These are phyloP conservation scores for Lichtheimia hyalospora DNA, from an alignment of 371 early-diverging fungal genomes.

Conservation along the genomic window DNA sequence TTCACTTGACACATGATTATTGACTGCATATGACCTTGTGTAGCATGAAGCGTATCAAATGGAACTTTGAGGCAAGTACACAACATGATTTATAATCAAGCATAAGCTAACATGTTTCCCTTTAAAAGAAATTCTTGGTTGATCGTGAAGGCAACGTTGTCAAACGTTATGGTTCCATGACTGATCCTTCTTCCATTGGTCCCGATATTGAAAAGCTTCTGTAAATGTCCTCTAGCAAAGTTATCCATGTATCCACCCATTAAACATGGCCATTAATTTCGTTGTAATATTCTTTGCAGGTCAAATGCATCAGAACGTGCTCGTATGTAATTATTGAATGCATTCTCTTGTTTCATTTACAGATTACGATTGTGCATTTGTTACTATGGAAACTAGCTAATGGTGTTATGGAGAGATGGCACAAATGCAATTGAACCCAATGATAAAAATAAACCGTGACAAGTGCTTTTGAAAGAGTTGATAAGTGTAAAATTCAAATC, in stretches of 20 bases:
- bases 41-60: constrained; percentile 68
- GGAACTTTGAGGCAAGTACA: constrained; percentile 66
- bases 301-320: background rate
- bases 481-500: too few relatives aligned
- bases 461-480: too few relatives aligned
- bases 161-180: constrained; percentile 58
- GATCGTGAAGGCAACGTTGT: constrained; percentile 69
- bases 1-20: background rate
- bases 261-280: background rate
- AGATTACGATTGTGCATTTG: background rate
- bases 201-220: constrained; percentile 56
- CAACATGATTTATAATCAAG: background rate
- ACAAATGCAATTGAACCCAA: too few relatives aligned
- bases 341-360: background rate
- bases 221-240: constrained; percentile 8
- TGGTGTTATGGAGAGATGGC: background rate
- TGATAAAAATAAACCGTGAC: too few relatives aligned
- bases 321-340: background rate
- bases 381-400: background rate
- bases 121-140: constrained; percentile 68
- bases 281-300: background rate
- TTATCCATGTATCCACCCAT: background rate
- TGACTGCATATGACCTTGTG: background rate
- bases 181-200: constrained; percentile 56
- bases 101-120: background rate